Evolutionary conservation across 108 stramenopile species (phyloP), one percentile per base, ranked within the genome.

Genomic region (Chaetoceros tenuissimus): DNA sequence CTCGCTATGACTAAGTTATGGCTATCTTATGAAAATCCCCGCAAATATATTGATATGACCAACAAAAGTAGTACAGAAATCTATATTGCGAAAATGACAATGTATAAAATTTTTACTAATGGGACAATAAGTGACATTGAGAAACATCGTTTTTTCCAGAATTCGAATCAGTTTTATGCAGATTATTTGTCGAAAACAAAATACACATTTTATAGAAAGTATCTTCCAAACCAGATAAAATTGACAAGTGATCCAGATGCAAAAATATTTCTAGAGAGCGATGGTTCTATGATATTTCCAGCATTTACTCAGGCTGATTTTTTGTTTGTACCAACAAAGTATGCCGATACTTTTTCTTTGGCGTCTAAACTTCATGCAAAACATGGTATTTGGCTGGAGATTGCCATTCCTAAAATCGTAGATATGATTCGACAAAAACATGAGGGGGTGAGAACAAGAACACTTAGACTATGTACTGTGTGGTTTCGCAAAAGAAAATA

Each of bases 291-390:
- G 48, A 7, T 49, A 7, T 49, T 49, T 24, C 48, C 23, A 7
- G 5, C 48, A 5, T 49, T 16, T 49, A 49, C 23, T 7, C 48
- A 49, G 23, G 23, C 22, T 49, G 48, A 49, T 49, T 49, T 49
- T 24, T 23, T 49, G 18, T n/a, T 49, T n/a, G 48, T 49, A 23
- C 48, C 48, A 7, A 49, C 23, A 24, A 24, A 21, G 7, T 49
- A 24, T 49, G 48, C 23, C 7, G 48, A 49, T 7, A 7, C 7
- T 5, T 49, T 16, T 24, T 16, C 48, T 5, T 7, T 16, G 18
- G 48, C 48, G 7, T 7, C 48, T 16, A 24, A 49, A 23, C 18
- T 49, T 16, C 48, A 49, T 49, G 5, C 23, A 24, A 49, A 49
- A n/a, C 7, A 49, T 18, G n/a, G n/a, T 49, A n/a, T 49, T 49